Evolutionary conservation across 768 basidiomycete genomes (phyloP), one percentile per base, ranked within the genome.

Genomic region (Heimioporus sp.): DNA sequence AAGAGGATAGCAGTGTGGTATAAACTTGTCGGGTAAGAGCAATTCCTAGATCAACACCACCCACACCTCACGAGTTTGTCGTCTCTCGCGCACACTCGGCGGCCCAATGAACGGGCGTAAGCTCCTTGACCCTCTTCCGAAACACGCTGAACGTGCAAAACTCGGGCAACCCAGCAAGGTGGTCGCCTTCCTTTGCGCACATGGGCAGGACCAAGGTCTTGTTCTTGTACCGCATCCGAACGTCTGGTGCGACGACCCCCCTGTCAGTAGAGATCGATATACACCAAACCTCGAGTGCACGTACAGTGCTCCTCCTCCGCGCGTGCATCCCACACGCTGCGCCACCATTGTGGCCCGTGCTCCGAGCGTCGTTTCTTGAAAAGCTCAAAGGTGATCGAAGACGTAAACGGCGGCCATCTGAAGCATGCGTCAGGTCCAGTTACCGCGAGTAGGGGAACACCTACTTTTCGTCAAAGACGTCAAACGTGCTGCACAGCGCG

Each of bases 181-280:
- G 89, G 49, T 87, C 79, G 5, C 85, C 86, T 42, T 78, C 72
- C 7, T 76, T 78, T 2, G 83, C 80, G 56, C 89, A 91, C 13
- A 82, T 52, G 0, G 89, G 88, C 6, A 90, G 71, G 3, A 71
- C 45, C 70, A 90, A 67, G 58, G 79, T 79, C 52, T 76, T 75
- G 70, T 87, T 87, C 68, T 88, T 84, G 61, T 90, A 87, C 21
- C 88, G 79, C 78, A 88, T 81, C n/a, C 89, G 81, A 42, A 91
- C 73, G 60, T 78, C 85, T 86, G 54, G 37, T 7, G 11, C 34
- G 15, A 35, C 34, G 4, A 35, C 15, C 15, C 15, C 15, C 13
- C 24, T 28, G 24, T 28, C 24, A 28, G 24, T 7, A 5, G 24
- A 28, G 7, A 28, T 5, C 5, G 24, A 28, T 28, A 28, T 28